Evolutionary conservation across 192 early-diverging fungal species (phyloP), one percentile per base, ranked within the genome.

Genomic region (Lobosporangium transversale): DNA sequence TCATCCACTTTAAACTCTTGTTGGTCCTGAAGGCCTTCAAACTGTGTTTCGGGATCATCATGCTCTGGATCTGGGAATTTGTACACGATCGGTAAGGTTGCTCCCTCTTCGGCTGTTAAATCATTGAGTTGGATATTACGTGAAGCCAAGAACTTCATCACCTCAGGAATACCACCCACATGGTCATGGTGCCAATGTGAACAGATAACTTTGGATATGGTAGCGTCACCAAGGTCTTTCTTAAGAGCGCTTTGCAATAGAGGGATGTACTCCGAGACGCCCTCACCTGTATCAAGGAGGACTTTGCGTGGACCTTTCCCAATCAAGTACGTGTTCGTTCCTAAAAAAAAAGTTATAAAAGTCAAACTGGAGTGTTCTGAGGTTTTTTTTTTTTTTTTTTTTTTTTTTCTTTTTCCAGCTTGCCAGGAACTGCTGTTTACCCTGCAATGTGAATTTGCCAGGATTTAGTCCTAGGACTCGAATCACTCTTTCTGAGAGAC

Each of bases 131-230:
- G 43, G 27, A 80, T 24, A 55, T 71, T 79, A 10, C 76, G 59
- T 17, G 57, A 30, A 15, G 61, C 47, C 10, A 59, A 18, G 47
- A 70, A 62, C 18, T 48, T 52, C 5, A 85, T 26, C 15, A 88
- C 80, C 35, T 61, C 69, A 8, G 45, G 23, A 1, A 92, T 58
- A 3, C 95, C 95, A 24, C 91, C 94, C 29, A 88, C 83, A 59
- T 97, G 95, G 64, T 97, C 93, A 4, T 55, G 58, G 63, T 97
- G 95, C 67, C 87, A 87, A 64, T 97, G 95, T 1, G 92, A 91
- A 32, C 94, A 82, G 20, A 97, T 68, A 31, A 94, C 83, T 53
- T 88, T 74, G 23, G 92, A 89, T 20, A 91, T 89, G 9, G 53
- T 78, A 1, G 79, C 78, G 30, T 83, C 79, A 2, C 82, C 81